phyloP scores from a whole-genome alignment of 2,329 filamentous ascomycete species.

The Stagonosporopsis cucurbitacearum region DNA sequence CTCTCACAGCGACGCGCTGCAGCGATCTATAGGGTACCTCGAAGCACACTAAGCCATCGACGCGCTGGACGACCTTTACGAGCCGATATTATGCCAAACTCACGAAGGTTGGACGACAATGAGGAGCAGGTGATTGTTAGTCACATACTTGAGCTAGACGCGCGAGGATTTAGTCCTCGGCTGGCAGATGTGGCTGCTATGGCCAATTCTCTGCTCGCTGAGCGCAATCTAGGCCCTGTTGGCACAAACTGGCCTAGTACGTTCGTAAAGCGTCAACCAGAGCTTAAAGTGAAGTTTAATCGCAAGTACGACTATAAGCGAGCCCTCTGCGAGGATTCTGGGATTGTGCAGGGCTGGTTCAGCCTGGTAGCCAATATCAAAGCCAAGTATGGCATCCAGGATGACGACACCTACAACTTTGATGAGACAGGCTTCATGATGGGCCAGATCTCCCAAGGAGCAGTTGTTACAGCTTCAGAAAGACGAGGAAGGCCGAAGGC shows the following conservation, averaged over 20 bases:
- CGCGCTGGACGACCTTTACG: slow-evolving; percentile 2
- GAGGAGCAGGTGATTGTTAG: neutral
- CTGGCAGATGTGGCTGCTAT: neutral
- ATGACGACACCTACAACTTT: slow-evolving; percentile 7
- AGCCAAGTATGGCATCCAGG: neutral
- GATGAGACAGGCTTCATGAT: slow-evolving; percentile 15
- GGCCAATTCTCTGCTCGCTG: neutral
- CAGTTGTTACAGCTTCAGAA: neutral
- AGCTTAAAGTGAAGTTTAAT: neutral
- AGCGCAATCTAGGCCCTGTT: neutral
- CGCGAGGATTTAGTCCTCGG: neutral
- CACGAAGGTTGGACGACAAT: neutral
- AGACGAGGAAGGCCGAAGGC: neutral
- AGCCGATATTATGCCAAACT: neutral
- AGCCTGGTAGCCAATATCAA: neutral
- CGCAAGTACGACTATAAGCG: neutral
- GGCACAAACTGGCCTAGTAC: neutral
- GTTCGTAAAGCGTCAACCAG: neutral
- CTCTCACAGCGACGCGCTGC: slow-evolving; percentile 5
- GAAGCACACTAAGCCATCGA: neutral
- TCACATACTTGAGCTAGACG: neutral
- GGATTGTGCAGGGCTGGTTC: neutral
- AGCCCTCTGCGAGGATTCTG: neutral
- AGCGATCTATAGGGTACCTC: neutral
- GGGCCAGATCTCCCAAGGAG: slow-evolving; percentile 3